phyloP scores from a whole-genome alignment of 2,329 filamentous ascomycete species.

The Penicillium verrucosum region DNA sequence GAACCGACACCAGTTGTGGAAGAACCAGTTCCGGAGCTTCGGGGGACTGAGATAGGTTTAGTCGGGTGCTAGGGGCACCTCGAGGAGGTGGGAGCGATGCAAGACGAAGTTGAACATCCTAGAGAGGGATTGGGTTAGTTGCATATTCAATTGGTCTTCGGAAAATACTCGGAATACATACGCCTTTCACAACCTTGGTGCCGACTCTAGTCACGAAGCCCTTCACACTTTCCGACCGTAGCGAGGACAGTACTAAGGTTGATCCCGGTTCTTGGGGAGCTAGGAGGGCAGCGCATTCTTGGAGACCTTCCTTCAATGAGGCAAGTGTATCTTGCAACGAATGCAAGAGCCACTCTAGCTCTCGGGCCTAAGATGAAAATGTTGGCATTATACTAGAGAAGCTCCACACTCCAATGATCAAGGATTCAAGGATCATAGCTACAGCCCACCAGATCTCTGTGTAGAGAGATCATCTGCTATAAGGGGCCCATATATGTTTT shows the following conservation, averaged over 20 bases:
- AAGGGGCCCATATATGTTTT: conserved; percentile 7
- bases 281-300: conserved; percentile 84
- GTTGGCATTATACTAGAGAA: conserved; percentile 14
- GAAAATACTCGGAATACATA: conserved; percentile 45
- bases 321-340: conserved; percentile 60
- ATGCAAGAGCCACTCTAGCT: conserved; percentile 62
- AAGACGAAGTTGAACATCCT: conserved; percentile 76
- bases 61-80: conserved; percentile 50
- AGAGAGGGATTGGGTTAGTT: background rate
- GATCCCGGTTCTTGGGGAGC: conserved; percentile 80
- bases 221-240: conserved; percentile 84
- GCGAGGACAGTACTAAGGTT: conserved; percentile 84
- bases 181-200: conserved; percentile 85
- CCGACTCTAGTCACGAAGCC: conserved; percentile 88
- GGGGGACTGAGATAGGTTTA: conserved; percentile 53
- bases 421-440: background rate
- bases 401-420: conserved; percentile 2
- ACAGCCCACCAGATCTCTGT: background rate
- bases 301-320: conserved; percentile 66
- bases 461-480: background rate
- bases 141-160: background rate
- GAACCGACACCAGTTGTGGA: conserved; percentile 66
- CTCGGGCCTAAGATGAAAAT: conserved; percentile 44
- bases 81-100: conserved; percentile 50
- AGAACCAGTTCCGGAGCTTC: conserved; percentile 60